Percentiles rank a stretch among this genome's conserved stretches.
Conservation (phyloP, 108 stramenopile species). For the Stephanodiscus minutulus region DNA sequence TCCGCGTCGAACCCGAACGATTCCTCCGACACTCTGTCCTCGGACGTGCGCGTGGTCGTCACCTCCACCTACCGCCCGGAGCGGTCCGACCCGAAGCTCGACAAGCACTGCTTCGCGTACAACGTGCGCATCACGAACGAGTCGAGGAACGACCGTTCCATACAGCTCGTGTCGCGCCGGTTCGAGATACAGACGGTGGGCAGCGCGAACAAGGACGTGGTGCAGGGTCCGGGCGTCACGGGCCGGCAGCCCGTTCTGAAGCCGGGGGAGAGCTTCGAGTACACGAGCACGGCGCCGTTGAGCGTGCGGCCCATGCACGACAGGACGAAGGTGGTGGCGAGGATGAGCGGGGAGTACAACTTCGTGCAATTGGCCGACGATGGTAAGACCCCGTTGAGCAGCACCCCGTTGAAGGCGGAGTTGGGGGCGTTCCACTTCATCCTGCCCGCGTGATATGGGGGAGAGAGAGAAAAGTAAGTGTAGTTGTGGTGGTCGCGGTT, state of each 20-base stretch:
- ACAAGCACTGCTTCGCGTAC: slow-evolving; percentile 93
- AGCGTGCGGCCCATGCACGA: slow-evolving; percentile 78
- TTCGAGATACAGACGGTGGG: slow-evolving; percentile 93
- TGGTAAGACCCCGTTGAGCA: slow-evolving; percentile 72
- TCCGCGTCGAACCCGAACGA: slow-evolving; percentile 54
- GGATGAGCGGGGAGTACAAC: slow-evolving; percentile 89
- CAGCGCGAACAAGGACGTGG: slow-evolving; percentile 81
- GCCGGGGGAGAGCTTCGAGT: slow-evolving; percentile 92
- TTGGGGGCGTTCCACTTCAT: slow-evolving; percentile 88
- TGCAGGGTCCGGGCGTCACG: slow-evolving; percentile 89
- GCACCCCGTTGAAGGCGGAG: slow-evolving; percentile 83
- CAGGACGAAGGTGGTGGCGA: slow-evolving; percentile 85
- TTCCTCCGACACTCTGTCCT: slow-evolving; percentile 70
- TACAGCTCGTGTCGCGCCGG: slow-evolving; percentile 86
- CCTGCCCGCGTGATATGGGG: slow-evolving; percentile 53
- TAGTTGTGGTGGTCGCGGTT: background rate
- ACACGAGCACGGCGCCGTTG: slow-evolving; percentile 87
- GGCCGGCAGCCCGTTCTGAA: slow-evolving; percentile 91
- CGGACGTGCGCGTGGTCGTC: slow-evolving; percentile 78
- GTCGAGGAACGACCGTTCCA: slow-evolving; percentile 50
- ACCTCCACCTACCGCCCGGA: slow-evolving; percentile 89
- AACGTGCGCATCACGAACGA: slow-evolving; percentile 94
- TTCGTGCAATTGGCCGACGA: slow-evolving; percentile 79
- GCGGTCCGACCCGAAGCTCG: slow-evolving; percentile 74
- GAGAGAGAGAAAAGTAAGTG: background rate